Evolutionary conservation across 208 protist genomes (phyloP), one percentile per base, ranked within the genome.

Genomic region (Tetramitus jugosus): DNA sequence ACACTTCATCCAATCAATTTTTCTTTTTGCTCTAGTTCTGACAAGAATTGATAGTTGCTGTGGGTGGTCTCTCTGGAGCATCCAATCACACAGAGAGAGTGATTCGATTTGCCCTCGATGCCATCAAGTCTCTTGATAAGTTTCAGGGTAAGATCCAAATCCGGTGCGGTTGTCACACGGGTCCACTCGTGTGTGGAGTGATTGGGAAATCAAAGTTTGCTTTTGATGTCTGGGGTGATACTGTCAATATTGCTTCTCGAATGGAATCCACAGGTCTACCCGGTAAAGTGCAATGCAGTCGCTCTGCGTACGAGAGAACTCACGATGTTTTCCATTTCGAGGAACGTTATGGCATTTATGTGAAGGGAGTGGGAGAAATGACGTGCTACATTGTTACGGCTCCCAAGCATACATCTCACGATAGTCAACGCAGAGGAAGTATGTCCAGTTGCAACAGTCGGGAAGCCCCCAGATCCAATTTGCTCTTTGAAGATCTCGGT

Each of bases 201-300:
- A 69, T 69, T 69, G 62, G 62, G 1, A 69, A 39, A 1, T 43
- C 14, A 0, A 69, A 69, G 26, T 69, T 69, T 45, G 62, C 62
- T 29, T 69, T 43, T 13, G 62, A 69, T 40, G 8, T 39, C 26
- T 69, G 62, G 62, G 62, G 62, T 43, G 62, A 69, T 26, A 69
- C 62, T 29, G 33, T 69, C 31, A 69, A 69, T 45, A 69, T 13
- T 20, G 62, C 49, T 20, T 56, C 49, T 56, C 10, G 49, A 20
- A 56, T 56, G 49, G 49, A 56, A 56, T 26, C 14, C 20, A 56
- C 49, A 20, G 49, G 49, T 56, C 49, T 56, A 20, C 49, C 49
- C 20, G 49, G 49, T 20, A 56, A 20, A 20, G 49, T 56, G 20
- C 49, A 56, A 20, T 26, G 14, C 20, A 56, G 49, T 20, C 10